Conservation (phyloP, 352 stramenopile species). For the Pseudoperonospora humuli region DNA sequence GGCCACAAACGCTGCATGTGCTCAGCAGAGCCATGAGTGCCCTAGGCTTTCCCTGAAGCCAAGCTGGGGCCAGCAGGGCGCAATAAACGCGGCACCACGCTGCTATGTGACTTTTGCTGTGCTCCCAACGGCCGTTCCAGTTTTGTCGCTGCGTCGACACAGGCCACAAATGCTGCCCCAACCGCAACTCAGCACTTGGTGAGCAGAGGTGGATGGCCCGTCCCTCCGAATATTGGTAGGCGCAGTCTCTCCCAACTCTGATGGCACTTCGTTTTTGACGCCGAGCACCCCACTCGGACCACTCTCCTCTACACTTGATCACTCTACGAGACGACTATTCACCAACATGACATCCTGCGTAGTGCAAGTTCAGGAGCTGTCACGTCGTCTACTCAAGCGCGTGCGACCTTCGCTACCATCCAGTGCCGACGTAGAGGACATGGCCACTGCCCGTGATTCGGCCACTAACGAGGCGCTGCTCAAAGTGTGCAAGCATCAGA, state of each 20-base stretch:
- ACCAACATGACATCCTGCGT: slow-evolving; percentile 41
- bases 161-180: slow-evolving; percentile 23
- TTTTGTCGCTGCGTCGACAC: slow-evolving; percentile 18
- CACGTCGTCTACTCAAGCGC: slow-evolving; percentile 34
- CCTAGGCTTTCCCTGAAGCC: slow-evolving; percentile 16
- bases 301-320: neutral
- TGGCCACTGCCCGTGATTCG: slow-evolving; percentile 9
- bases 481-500: slow-evolving; percentile 53
- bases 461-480: slow-evolving; percentile 38
- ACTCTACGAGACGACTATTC: slow-evolving; percentile 4
- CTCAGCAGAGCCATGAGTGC: slow-evolving; percentile 14
- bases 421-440: slow-evolving; percentile 11
- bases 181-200: slow-evolving; percentile 15
- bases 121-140: slow-evolving; percentile 19
- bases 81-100: neutral
- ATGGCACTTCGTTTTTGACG: slow-evolving; percentile 27
- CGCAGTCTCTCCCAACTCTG: slow-evolving; percentile 6
- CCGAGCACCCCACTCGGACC: slow-evolving; percentile 5
- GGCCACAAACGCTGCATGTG: neutral
- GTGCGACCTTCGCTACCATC: slow-evolving; percentile 28
- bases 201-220: slow-evolving; percentile 14
- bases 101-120: slow-evolving; percentile 13
- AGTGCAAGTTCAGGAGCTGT: slow-evolving; percentile 32
- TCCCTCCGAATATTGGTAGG: slow-evolving; percentile 3
- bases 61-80: slow-evolving; percentile 15